Percentiles rank a stretch among this genome's conserved stretches.
phyloP scores from a whole-genome alignment of 75 land plant species.

The Isoetes taiwanensis region DNA sequence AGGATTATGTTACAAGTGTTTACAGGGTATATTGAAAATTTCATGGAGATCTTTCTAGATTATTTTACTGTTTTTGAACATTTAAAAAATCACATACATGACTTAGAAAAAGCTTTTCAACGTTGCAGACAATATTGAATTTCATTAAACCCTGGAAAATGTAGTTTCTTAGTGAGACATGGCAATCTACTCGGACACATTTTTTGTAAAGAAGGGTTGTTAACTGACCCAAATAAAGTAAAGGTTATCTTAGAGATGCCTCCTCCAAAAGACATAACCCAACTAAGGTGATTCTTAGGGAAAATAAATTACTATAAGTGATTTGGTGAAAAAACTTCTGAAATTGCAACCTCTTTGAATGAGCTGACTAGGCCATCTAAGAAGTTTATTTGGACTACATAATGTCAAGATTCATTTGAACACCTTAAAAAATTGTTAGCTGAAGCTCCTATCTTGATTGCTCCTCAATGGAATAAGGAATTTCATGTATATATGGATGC shows the following conservation, averaged over 20 bases:
- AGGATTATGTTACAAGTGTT: too few species aligned
- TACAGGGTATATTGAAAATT: too few species aligned
- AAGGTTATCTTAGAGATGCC: slow-evolving; percentile 7
- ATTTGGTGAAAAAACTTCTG: slow-evolving; percentile 6
- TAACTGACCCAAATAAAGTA: slow-evolving; percentile 8
- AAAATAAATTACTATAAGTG: slow-evolving; percentile 7
- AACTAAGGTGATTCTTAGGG: slow-evolving; percentile 14
- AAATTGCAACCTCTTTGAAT: slow-evolving; percentile 7
- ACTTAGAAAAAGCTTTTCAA: too few species aligned
- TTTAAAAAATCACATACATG: too few species aligned
- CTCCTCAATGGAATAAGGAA: too few species aligned
- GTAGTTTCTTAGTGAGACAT: background rate
- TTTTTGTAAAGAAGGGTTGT: slow-evolving; percentile 5
- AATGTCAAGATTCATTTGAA: too few species aligned
- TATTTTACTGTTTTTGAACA: too few species aligned
- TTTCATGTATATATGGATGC: too few species aligned
- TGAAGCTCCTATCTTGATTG: too few species aligned
- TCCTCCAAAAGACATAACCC: background rate
- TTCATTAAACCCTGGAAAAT: background rate
- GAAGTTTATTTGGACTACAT: background rate
- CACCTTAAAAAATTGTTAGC: too few species aligned
- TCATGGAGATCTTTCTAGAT: too few species aligned
- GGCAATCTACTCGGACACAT: slow-evolving; percentile 10
- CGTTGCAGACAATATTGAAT: background rate
- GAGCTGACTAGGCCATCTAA: slow-evolving; percentile 1